Percentiles rank a stretch among this genome's conserved stretches.
Conservation (phyloP, 495 filamentous ascomycete genomes). For the Annulohypoxylon maeteangense region DNA sequence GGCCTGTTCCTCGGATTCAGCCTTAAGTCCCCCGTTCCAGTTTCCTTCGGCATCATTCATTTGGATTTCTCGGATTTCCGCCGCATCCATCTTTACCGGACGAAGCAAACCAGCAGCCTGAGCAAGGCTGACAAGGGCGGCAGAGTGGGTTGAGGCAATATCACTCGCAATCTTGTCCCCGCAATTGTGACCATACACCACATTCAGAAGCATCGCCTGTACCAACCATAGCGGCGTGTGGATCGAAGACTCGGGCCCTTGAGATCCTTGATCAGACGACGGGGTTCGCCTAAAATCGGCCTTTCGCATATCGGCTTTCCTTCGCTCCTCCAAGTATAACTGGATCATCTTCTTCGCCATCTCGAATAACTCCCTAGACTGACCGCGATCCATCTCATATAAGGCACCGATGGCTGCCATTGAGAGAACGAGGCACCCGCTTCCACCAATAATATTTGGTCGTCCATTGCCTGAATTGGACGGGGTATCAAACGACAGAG, state of each 20-base stretch:
- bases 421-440: constrained; percentile 89
- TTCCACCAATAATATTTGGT: constrained; percentile 76
- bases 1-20: constrained; percentile 73
- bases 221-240: constrained; percentile 96
- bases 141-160: constrained; percentile 91
- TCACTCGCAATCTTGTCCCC: constrained; percentile 90
- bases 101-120: constrained; percentile 81
- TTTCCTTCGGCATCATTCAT: constrained; percentile 60
- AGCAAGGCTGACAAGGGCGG: constrained; percentile 89
- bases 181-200: constrained; percentile 95
- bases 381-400: constrained; percentile 85
- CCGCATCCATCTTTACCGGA: constrained; percentile 58
- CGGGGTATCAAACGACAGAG: constrained; percentile 87
- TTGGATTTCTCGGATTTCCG: constrained; percentile 51
- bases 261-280: constrained; percentile 57
- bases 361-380: constrained; percentile 89
- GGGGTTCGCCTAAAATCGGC: constrained; percentile 73
- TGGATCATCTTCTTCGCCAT: constrained; percentile 95
- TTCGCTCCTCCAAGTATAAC: constrained; percentile 89
- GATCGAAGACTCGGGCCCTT: constrained; percentile 70
- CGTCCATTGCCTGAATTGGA: constrained; percentile 72
- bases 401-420: constrained; percentile 96
- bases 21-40: constrained; percentile 57
- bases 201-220: constrained; percentile 97
- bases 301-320: constrained; percentile 87